Percentiles rank a stretch among this genome's conserved stretches.
phyloP scores from a whole-genome alignment of 2,329 filamentous ascomycete genomes.

The Didymella segeticola region DNA sequence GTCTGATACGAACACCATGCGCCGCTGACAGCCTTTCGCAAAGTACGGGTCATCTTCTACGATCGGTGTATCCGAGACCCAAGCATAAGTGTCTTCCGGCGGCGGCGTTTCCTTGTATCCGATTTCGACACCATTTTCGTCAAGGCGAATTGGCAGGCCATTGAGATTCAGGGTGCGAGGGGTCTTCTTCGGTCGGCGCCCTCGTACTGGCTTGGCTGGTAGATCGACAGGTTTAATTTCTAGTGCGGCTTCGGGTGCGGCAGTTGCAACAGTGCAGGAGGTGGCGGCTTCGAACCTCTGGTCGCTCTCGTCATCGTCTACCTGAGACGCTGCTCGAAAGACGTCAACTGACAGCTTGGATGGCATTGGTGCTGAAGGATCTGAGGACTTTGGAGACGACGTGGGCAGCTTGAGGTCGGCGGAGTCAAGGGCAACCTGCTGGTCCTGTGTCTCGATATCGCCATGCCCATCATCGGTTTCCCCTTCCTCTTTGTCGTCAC shows the following conservation, averaged over 20 bases:
- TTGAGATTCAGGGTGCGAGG: background rate
- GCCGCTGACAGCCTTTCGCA: background rate
- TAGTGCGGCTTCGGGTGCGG: background rate
- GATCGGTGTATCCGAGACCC: background rate
- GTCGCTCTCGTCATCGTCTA: background rate
- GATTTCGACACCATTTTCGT: background rate
- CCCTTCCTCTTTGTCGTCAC: background rate
- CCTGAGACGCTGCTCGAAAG: background rate
- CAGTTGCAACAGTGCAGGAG: background rate
- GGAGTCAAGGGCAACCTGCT: background rate
- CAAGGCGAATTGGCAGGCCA: background rate
- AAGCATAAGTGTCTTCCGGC: background rate
- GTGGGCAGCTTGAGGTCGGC: background rate
- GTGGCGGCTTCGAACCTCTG: background rate
- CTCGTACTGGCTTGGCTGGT: background rate
- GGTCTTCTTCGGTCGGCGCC: background rate
- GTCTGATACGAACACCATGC: background rate
- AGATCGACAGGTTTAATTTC: background rate
- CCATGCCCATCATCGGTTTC: background rate
- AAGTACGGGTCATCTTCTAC: background rate
- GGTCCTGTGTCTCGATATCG: background rate
- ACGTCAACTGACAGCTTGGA: background rate
- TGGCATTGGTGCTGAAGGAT: background rate
- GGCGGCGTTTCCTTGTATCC: background rate
- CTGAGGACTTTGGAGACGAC: background rate